Base-by-base conservation (phyloP, 495 filamentous ascomycete genomes). In the Bombardia bombarda region DNA sequence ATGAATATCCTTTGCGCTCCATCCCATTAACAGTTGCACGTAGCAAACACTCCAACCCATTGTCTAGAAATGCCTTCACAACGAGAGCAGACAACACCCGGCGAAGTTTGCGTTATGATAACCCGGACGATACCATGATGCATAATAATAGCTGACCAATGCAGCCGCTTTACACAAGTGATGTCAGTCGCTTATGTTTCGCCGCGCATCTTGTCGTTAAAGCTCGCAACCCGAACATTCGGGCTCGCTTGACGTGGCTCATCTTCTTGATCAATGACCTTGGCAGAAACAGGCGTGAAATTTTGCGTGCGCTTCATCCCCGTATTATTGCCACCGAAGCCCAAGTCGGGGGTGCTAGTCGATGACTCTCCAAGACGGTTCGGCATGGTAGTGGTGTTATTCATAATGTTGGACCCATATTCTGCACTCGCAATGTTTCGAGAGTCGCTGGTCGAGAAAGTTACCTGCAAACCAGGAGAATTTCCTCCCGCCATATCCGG, bases 271-370 rank as follows among this genome's bases (percentile, higher is more conserved):
- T 65, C 65, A 20, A 69, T 61, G 9, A 50, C 61, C 44, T 63
- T 71, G 16, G 57, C 55, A 7, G 68, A 57, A 3, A 59, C 57
- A 16, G 70, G 66, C 2, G 72, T 72, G 24, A 73, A 72, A 21
- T 64, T 60, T 14, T 65, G 52, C 36, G 56, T 51, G 14, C 72
- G 60, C 47, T 72, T 75, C 21, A 46, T 35, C 19, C 48, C 45
- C 17, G 41, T 16, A 26, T 22, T 37, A 1, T 34, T 43, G 1
- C 31, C 23, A 38, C 47, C 49, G 14, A 17, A 13, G 14, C 40
- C 28, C 32, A 40, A 17, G 25, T 30, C 30, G 9, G 19, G 23
- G 9, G 30, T 14, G 26, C 12, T 33, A 17, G 10, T 30, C 5
- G 40, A 13, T 3, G 40, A 18, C 14, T 42, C 40, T 13, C 23